Conservation (phyloP, 1,284 basidiomycete genomes). For the Leccinum pachyderme region DNA sequence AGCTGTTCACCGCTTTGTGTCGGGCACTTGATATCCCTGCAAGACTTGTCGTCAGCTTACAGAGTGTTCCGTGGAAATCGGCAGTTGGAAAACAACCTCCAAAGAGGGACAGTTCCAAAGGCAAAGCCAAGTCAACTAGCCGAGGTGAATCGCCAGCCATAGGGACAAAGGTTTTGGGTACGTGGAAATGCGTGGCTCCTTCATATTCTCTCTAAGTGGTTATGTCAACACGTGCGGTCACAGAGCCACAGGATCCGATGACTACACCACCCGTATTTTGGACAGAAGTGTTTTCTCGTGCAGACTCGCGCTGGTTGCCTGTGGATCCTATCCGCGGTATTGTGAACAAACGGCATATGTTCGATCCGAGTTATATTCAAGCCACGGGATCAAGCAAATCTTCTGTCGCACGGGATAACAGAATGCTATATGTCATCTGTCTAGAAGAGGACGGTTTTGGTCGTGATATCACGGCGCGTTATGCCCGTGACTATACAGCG, state of each 20-base stretch:
- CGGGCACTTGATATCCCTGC: conserved; percentile 86
- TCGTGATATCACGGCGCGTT: conserved; percentile 73
- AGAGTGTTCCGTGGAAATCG: conserved; percentile 86
- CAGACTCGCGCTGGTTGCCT: conserved; percentile 90
- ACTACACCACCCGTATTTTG: conserved; percentile 89
- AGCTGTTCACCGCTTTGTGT: conserved; percentile 90
- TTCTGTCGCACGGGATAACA: conserved; percentile 59
- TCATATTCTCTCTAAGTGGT: conserved; percentile 18
- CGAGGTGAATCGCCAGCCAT: conserved; percentile 14
- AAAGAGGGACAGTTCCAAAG: conserved; percentile 33
- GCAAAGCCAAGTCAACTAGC: conserved; percentile 37
- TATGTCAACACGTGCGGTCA: conserved; percentile 18
- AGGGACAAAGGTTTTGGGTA: conserved; percentile 21
- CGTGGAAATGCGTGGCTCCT: conserved; percentile 11
- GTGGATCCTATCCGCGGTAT: conserved; percentile 85
- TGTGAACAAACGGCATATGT: conserved; percentile 78
- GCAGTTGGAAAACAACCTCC: conserved; percentile 47
- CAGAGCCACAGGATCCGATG: conserved; percentile 49
- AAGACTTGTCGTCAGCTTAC: conserved; percentile 86
- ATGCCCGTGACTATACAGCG: conserved; percentile 80
- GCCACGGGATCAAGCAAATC: conserved; percentile 18
- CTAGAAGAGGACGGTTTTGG: conserved; percentile 89
- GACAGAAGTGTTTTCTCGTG: conserved; percentile 95
- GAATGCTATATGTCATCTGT: conserved; percentile 91
- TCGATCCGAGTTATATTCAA: conserved; percentile 66